Evolutionary conservation across 2,329 filamentous ascomycete genomes (phyloP), one percentile per base, ranked within the genome.

Genomic region (Talaromyces rugulosus): DNA sequence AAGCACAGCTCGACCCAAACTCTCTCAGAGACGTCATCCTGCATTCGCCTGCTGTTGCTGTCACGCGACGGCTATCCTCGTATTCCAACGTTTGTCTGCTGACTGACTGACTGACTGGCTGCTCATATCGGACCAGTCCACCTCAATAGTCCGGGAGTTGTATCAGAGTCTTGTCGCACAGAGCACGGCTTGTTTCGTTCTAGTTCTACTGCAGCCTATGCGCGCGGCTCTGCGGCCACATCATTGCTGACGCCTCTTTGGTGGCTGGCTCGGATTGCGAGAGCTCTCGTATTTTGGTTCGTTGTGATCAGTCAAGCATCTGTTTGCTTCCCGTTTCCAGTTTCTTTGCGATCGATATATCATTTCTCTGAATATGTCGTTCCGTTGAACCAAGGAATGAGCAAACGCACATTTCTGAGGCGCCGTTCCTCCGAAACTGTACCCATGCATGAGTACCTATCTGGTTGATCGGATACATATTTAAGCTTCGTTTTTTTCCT

Each of bases 1-100:
- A 23, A 23, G 23, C 27, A 53, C 50, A 16, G 18, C 27, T n/a
- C 50, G 27, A n/a, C 16, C 47, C 1, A 18, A 47, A 5, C 50
- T 52, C 18, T 31, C 50, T 47, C 44, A 2, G 44, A 8, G 44
- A 47, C 44, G 44, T 47, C 44, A 47, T 47, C 18, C 44, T 47
- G 44, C 44, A 27, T 47, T 47, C 23, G 44, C 18, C 44, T 18
- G n/a, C 36, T 63, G 34, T 58, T 60, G 60, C 64, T 55, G 67
- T 62, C 64, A 64, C 62, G 34, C 61, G 58, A 55, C 62, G 47
- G 61, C 59, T 27, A 27, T 23, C 23, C 42, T 6, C 42, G 42
- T 47, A 47, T 18, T 47, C 42, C 42, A 18, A 47, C 5, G 42
- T 23, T 18, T 47, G 44, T 47, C 44, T 23, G 44, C 44, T 18